Percentiles rank a stretch among this genome's conserved stretches.
phyloP scores from a whole-genome alignment of 768 basidiomycete genomes.

The Omphalotus guepiniiformis region DNA sequence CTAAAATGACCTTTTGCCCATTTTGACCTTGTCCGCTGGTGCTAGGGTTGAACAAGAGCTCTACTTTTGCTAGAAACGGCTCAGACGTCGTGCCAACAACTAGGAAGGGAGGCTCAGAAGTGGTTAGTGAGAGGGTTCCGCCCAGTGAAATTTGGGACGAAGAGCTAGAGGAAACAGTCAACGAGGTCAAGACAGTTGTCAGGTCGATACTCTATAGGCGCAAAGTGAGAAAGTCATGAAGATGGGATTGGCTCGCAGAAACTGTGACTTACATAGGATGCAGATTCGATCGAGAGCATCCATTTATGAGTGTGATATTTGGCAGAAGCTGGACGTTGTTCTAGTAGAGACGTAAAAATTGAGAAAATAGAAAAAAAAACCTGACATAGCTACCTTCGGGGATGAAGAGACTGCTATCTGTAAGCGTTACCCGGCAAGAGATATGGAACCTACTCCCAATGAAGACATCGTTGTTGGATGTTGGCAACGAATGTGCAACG shows the following conservation, averaged over 20 bases:
- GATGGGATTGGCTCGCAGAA: neutral
- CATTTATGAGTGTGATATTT: constrained; percentile 41
- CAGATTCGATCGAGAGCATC: constrained; percentile 52
- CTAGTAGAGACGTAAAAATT: constrained; percentile 17
- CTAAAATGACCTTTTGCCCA: constrained; percentile 35
- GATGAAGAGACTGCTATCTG: constrained; percentile 46
- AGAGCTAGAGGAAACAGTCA: constrained; percentile 29
- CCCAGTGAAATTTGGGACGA: constrained; percentile 15
- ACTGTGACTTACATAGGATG: constrained; percentile 41
- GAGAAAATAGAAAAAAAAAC: neutral
- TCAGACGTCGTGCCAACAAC: constrained; percentile 36
- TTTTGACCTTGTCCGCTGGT: constrained; percentile 16
- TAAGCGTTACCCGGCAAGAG: constrained; percentile 39
- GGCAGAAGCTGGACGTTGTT: constrained; percentile 22
- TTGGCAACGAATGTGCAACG: no score
- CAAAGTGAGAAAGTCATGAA: neutral
- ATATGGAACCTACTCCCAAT: constrained; percentile 46
- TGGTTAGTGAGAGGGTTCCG: constrained; percentile 16
- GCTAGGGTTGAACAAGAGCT: constrained; percentile 40
- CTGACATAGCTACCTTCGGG: constrained; percentile 30
- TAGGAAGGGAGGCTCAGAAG: constrained; percentile 38
- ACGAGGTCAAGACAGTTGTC: constrained; percentile 37
- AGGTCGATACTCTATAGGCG: constrained; percentile 31
- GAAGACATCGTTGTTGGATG: no score
- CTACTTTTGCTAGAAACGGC: constrained; percentile 45